phyloP scores from a whole-genome alignment of 1,139 yeast species.

The Suhomyces panamericanus region DNA sequence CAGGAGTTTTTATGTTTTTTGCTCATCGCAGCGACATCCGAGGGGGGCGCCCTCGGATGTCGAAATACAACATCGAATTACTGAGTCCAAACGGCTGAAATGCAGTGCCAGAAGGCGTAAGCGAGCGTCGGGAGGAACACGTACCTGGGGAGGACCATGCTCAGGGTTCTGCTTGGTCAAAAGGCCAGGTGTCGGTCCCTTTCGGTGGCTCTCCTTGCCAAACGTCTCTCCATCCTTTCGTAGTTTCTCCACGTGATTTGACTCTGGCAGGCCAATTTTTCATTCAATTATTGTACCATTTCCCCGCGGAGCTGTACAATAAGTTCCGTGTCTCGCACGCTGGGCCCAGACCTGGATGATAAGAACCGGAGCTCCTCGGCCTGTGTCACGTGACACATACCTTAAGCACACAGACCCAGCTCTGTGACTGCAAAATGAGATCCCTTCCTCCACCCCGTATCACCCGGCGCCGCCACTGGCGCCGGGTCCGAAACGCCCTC shows the following conservation, averaged over 20 bases:
- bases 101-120: slow-evolving; percentile 2
- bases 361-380: slow-evolving; percentile 7
- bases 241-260: background rate
- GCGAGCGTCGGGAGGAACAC: background rate
- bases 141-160: background rate
- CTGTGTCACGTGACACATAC: background rate
- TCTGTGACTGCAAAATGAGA: slow-evolving; percentile 26
- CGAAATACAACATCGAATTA: background rate
- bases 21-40: slow-evolving; percentile 13
- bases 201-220: background rate
- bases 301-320: slow-evolving; percentile 1
- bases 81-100: background rate
- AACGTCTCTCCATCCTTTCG: background rate
- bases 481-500: slow-evolving; percentile 35
- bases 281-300: background rate
- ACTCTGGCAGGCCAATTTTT: background rate
- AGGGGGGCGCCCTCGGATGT: background rate
- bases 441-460: slow-evolving; percentile 48
- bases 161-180: background rate
- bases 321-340: background rate
- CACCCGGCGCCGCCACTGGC: slow-evolving; percentile 40
- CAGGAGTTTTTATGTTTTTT: slow-evolving; percentile 10
- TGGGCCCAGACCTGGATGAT: background rate
- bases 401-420: background rate
- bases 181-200: background rate